phyloP scores from a whole-genome alignment of 768 basidiomycete genomes.

The Serendipita vermifera region DNA sequence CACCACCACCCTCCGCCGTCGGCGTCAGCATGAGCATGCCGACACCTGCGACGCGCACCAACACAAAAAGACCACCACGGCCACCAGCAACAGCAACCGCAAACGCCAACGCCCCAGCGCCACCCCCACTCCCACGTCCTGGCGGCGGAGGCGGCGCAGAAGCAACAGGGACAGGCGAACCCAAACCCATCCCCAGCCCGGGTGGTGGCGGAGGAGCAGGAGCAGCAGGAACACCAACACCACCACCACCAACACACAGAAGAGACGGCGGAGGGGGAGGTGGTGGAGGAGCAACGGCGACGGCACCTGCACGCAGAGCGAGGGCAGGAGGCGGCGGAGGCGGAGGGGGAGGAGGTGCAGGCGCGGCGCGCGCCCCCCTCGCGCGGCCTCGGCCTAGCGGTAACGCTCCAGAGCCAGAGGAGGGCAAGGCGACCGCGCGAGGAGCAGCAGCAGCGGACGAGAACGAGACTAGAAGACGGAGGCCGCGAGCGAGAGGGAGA shows the following conservation, averaged over 20 bases:
- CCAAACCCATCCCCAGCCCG: conserved; percentile 18
- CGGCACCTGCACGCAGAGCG: no score
- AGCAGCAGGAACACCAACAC: conserved; percentile 5
- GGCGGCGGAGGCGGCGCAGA: conserved; percentile 35
- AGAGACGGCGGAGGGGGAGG: conserved; percentile 14
- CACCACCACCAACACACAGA: no score
- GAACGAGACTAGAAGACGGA: no score
- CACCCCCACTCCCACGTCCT: conserved; percentile 18
- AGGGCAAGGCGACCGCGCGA: no score
- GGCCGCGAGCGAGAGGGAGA: conserved; percentile 22
- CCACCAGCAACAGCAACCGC: conserved; percentile 46
- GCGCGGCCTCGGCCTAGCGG: no score
- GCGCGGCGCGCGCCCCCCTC: neutral
- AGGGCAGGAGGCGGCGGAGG: conserved; percentile 28
- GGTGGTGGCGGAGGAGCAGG: conserved; percentile 18
- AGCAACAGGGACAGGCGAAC: conserved; percentile 22
- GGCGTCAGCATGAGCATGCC: conserved; percentile 49
- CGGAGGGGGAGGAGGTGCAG: conserved; percentile 25
- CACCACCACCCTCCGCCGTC: neutral
- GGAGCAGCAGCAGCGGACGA: no score
- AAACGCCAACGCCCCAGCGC: conserved; percentile 20
- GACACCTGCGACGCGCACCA: conserved; percentile 72
- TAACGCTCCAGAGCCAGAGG: no score
- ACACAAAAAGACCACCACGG: conserved; percentile 54
- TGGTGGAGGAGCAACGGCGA: conserved; percentile 11